phyloP scores from a whole-genome alignment of 129 eudicot species.

The Helianthus annuus region DNA sequence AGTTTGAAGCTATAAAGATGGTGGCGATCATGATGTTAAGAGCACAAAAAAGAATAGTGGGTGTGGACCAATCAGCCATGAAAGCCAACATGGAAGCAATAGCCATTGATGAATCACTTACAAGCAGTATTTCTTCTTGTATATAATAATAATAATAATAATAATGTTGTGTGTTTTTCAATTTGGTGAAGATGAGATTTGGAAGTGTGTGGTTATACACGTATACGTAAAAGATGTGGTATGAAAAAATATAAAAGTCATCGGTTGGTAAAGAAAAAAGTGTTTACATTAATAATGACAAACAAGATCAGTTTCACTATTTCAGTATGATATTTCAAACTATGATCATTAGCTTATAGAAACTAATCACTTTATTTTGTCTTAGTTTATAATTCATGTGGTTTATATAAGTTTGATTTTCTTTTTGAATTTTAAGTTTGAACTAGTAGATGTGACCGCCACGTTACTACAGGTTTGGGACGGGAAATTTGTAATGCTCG shows the following conservation, averaged over 20 bases:
- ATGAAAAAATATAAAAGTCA: conserved; percentile 19
- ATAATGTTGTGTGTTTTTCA: too few relatives aligned
- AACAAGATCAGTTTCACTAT: not conserved
- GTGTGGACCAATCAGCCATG: conserved; percentile 50
- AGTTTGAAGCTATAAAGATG: conserved; percentile 51
- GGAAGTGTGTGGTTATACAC: not conserved
- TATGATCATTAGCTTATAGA: not conserved
- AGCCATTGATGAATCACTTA: conserved; percentile 21
- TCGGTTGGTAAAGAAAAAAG: not conserved
- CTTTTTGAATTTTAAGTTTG: too few relatives aligned
- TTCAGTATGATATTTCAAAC: not conserved
- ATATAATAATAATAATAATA: too few relatives aligned
- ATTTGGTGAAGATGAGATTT: not conserved
- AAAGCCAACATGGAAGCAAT: conserved; percentile 33
- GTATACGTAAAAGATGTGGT: not conserved
- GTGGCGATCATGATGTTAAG: conserved; percentile 56
- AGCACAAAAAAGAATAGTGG: conserved; percentile 56
- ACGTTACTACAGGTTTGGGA: too few relatives aligned
- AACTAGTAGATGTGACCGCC: too few relatives aligned
- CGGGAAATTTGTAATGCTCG: too few relatives aligned
- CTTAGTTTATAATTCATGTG: too few relatives aligned
- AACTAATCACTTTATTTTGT: too few relatives aligned
- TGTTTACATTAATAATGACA: conserved; percentile 23
- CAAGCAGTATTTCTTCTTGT: conserved; percentile 7
- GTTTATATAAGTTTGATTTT: too few relatives aligned